A percentile compares a stretch with the other conserved stretches of the same genome.
Conservation (phyloP, 2,329 filamentous ascomycete genomes). For the Fusarium torulosum region DNA sequence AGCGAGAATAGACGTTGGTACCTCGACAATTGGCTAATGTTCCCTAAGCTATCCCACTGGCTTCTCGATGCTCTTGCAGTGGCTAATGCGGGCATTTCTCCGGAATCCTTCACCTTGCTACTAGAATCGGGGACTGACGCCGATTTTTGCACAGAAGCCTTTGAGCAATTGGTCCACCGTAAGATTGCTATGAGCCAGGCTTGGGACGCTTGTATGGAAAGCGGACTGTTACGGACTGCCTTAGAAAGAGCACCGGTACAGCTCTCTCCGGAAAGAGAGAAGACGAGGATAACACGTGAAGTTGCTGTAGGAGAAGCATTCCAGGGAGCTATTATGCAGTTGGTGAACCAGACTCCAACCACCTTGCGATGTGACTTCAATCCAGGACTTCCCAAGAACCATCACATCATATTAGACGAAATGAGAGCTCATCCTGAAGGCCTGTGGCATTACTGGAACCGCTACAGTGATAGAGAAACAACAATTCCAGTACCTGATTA, state of each 20-base stretch:
- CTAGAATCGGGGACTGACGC: not conserved
- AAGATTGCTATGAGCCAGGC: not conserved
- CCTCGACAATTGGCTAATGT: not conserved
- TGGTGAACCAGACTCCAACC: not conserved
- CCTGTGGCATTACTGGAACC: not conserved
- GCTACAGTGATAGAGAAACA: not conserved
- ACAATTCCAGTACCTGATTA: not conserved
- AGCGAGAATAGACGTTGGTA: accelerated
- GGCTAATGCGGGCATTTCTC: accelerated
- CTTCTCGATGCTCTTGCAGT: constrained; percentile 6
- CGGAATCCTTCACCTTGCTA: not conserved
- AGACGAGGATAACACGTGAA: too few species aligned
- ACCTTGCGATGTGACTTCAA: not conserved
- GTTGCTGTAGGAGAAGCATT: not conserved
- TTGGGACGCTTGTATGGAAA: not conserved
- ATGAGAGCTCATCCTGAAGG: not conserved
- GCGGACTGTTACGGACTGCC: accelerated
- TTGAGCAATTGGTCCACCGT: not conserved
- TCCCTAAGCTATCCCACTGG: not conserved
- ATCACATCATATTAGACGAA: not conserved
- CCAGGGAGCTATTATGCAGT: not conserved
- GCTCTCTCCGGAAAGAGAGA: too few species aligned
- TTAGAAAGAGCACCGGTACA: too few species aligned
- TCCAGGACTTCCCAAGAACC: not conserved
- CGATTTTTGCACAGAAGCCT: not conserved